Evolutionary conservation across 305 asterid species (phyloP), one percentile per base, ranked within the genome.

Genomic region (Andrographis paniculata): DNA sequence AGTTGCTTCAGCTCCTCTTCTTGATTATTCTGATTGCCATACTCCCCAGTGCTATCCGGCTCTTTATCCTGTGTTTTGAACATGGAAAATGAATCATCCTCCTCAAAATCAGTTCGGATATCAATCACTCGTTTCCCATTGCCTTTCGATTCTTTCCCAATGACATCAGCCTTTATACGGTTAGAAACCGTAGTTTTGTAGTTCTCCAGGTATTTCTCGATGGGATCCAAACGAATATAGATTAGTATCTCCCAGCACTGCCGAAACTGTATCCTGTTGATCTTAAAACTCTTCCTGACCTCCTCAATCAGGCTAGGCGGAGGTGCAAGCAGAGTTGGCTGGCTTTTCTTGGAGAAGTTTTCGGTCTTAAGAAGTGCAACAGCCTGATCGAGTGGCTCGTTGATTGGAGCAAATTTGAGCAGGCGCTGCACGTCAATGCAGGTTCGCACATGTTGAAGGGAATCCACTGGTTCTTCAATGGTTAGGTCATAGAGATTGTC

Each of bases 231-330:
- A 21, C 71, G 50, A 2, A 89, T 72, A 60, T 80, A 89, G 48
- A 89, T 64, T 30, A 89, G 95, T 58, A 86, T 69, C 77, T 86
- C 98, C 98, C 98, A 86, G 68, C 96, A 80, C 65, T 89, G 95
- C 37, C 60, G 61, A 64, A 89, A 77, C 71, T 89, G 98, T 56
- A 66, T 71, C 68, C 60, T 86, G 81, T 78, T 89, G 62, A 89
- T 89, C 61, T 89, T 89, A 71, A 89, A 47, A 46, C 56, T 52
- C 66, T 69, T 69, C 67, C 98, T 62, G 38, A 71, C 95, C 14
- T 61, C 75, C 58, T 86, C 98, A 20, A 76, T 45, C 35, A 53
- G 61, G 45, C 49, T 62, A 17, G 59, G 19, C n/a, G 92, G 82
- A 27, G 96, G 94, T 12, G 67, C 63, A 21, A 63, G 64, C 23